A percentile compares a stretch with the other conserved stretches of the same genome.
These are phyloP conservation scores for Penicillium salamii DNA, from an alignment of 495 filamentous ascomycete species.

Conservation along the genomic window DNA sequence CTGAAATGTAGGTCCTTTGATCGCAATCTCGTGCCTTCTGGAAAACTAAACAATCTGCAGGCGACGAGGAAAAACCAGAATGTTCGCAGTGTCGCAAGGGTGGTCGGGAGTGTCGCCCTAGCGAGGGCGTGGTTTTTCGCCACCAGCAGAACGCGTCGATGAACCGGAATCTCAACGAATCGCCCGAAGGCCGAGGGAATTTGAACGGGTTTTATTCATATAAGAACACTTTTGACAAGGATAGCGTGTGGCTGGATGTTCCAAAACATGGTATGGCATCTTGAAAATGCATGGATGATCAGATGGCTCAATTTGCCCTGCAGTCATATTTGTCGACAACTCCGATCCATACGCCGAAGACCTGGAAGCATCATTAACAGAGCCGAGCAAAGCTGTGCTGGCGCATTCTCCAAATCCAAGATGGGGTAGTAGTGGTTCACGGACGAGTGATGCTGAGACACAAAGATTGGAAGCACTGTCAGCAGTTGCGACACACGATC, in stretches of 20 bases:
- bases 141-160: constrained; percentile 74
- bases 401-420: constrained; percentile 29
- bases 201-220: constrained; percentile 68
- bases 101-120: constrained; percentile 57
- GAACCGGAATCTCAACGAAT: constrained; percentile 46
- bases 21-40: background rate
- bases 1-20: constrained; percentile 50
- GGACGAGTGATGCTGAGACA: constrained; percentile 38
- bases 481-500: constrained; percentile 51
- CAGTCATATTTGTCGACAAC: constrained; percentile 64
- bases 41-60: constrained; percentile 16
- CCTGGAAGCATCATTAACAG: constrained; percentile 36
- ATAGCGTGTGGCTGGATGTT: constrained; percentile 62
- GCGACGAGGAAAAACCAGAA: constrained; percentile 55
- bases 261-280: constrained; percentile 50
- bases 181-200: constrained; percentile 40
- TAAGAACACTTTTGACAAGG: constrained; percentile 62
- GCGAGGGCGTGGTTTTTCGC: constrained; percentile 63
- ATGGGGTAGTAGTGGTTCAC: constrained; percentile 25
- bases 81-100: constrained; percentile 61
- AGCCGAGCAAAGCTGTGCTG: constrained; percentile 30
- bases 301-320: constrained; percentile 6
- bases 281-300: background rate
- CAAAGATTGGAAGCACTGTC: constrained; percentile 58
- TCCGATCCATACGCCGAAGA: constrained; percentile 61